Base-by-base conservation (phyloP, 495 filamentous ascomycete species). In the Xylaria curta region DNA sequence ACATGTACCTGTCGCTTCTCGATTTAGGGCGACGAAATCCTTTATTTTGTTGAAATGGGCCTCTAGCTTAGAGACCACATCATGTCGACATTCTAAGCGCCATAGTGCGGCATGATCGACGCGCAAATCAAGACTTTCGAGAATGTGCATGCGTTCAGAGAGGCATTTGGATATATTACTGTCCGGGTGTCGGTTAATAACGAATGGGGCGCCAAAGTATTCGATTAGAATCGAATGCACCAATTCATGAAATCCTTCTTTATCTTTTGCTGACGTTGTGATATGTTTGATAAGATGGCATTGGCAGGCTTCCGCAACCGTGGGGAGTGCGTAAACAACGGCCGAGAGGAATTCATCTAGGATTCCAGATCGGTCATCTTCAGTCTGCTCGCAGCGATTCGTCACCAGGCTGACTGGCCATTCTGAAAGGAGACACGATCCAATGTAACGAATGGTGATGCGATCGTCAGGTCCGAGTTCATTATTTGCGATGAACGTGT, bases 371-470 rank as follows among this genome's bases (percentile, higher is more conserved):
- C 62, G 56, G 2, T 49, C 42, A 24, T 68, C 47, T 28, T 51
- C 40, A 7, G 17, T 53, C 15, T 70, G 15, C 38, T 71, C 36
- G 49, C 49, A 71, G 53, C 28, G 33, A 24, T 46, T 42, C 17
- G 0, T 4, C 5, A 51, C 31, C 12, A 15, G 38, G 21, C 28
- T 31, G 13, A 17, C 26, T 4, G 64, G 54, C 63, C 31, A 51
- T 26, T 68, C 71, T 2, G 13, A 21, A 10, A 24, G 8, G 15
- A 8, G 6, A 42, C 68, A 74, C 1, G 24, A 70, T 28, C 72
- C 72, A 12, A 70, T 56, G 31, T 67, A 70, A 24, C 68, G 72
- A 28, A 74, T 54, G 21, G 33, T 51, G 2, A 74, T 46, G 12
- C 24, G 33, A 21, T 62, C 28, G 9, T 28, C 21, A 31, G 4